These are phyloP conservation scores for Gremmenia infestans DNA, from an alignment of 2,329 filamentous ascomycete species.

Conservation along the genomic window DNA sequence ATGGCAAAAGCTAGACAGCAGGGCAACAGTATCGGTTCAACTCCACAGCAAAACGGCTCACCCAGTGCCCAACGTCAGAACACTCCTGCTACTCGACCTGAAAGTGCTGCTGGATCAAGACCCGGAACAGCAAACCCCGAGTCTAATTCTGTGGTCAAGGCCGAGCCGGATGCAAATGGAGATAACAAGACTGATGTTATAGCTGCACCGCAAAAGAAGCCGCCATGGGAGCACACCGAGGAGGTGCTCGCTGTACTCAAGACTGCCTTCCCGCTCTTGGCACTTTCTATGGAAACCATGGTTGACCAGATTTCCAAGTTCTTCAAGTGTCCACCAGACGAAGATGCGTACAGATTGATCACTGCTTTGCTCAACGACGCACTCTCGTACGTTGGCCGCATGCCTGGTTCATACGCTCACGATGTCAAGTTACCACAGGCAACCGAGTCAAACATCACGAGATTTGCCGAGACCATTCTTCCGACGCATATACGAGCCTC, in stretches of 20 bases:
- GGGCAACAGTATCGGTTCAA: slow-evolving; percentile 14
- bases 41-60: slow-evolving; percentile 29
- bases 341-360: slow-evolving; percentile 95
- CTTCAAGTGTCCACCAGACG: slow-evolving; percentile 97
- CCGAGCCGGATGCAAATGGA: slow-evolving; percentile 26
- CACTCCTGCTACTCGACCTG: slow-evolving; percentile 20
- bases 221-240: slow-evolving; percentile 94
- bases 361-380: slow-evolving; percentile 97
- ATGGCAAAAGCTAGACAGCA: slow-evolving; percentile 32
- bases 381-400: slow-evolving; percentile 83
- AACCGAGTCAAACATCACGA: slow-evolving; percentile 93
- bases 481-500: slow-evolving; percentile 92
- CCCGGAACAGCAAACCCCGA: slow-evolving; percentile 42
- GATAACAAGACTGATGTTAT: slow-evolving; percentile 28
- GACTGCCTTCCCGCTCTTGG: slow-evolving; percentile 92
- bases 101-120: slow-evolving; percentile 30
- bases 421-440: slow-evolving; percentile 85
- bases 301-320: slow-evolving; percentile 98
- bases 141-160: slow-evolving; percentile 25
- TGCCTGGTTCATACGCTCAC: slow-evolving; percentile 79
- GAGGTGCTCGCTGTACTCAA: slow-evolving; percentile 94
- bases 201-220: slow-evolving; percentile 48
- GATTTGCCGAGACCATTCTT: slow-evolving; percentile 93
- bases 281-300: slow-evolving; percentile 98
- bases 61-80: slow-evolving; percentile 27